These are phyloP conservation scores for Fusarium compactum DNA, from an alignment of 2,329 filamentous ascomycete species.

Conservation along the genomic window DNA sequence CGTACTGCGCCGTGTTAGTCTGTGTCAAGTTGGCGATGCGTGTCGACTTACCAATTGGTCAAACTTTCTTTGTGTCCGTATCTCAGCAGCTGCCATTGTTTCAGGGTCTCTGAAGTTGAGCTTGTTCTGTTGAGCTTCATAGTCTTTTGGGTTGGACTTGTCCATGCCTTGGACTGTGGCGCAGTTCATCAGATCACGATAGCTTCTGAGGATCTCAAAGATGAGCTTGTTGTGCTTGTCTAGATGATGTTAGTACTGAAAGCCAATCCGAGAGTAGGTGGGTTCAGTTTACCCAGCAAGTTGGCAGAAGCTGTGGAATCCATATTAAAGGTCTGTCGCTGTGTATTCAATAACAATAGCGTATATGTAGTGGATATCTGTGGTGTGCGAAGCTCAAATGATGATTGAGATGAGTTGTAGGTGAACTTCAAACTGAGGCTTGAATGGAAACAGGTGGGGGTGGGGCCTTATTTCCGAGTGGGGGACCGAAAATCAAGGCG, in stretches of 20 bases:
- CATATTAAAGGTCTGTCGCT: constrained; percentile 38
- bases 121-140: constrained; percentile 54
- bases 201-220: constrained; percentile 59
- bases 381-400: not conserved
- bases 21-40: no score
- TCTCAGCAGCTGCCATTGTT: constrained; percentile 57
- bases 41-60: constrained; percentile 54
- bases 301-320: constrained; percentile 52
- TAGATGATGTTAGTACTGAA: constrained; percentile 30
- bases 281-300: constrained; percentile 50
- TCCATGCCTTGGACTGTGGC: constrained; percentile 58
- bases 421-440: constrained; percentile 26
- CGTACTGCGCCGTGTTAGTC: constrained; percentile 48
- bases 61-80: constrained; percentile 61
- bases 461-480: constrained; percentile 38
- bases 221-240: constrained; percentile 61
- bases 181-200: constrained; percentile 58
- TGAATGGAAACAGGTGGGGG: constrained; percentile 35
- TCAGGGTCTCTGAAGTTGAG: constrained; percentile 56
- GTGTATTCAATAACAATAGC: not conserved
- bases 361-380: not conserved
- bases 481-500: constrained; percentile 15
- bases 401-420: constrained; percentile 17
- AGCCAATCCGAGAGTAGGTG: not conserved
- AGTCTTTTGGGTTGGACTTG: constrained; percentile 54